Evolutionary conservation across 1,284 basidiomycete genomes (phyloP).

Genomic region (Porodaedalea pini): DNA sequence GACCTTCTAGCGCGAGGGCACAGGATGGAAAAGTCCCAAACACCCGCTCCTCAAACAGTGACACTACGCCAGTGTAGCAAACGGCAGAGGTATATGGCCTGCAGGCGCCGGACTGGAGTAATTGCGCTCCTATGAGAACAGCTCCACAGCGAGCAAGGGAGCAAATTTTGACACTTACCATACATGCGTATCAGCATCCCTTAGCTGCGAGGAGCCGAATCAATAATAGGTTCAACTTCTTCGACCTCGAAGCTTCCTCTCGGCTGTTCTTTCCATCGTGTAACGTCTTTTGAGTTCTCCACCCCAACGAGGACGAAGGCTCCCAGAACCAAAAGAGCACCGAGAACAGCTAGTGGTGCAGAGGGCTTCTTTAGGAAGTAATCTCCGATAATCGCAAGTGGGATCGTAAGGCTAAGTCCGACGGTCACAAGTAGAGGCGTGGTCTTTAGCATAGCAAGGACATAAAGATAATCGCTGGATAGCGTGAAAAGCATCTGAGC

Average conservation of each 20-base stretch:
- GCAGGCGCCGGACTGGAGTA: no score
- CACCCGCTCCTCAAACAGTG: no score
- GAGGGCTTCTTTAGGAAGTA: slow-evolving; percentile 58
- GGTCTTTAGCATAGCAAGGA: slow-evolving; percentile 94
- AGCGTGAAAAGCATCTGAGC: slow-evolving; percentile 81
- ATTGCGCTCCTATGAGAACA: not conserved
- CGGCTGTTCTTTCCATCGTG: slow-evolving; percentile 23
- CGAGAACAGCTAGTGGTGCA: slow-evolving; percentile 55
- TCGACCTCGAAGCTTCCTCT: slow-evolving; percentile 25
- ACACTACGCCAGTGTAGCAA: no score
- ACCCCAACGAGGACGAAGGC: slow-evolving; percentile 68
- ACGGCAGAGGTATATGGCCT: no score
- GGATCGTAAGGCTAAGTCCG: slow-evolving; percentile 94
- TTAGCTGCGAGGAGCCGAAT: not conserved
- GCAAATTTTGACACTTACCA: not conserved
- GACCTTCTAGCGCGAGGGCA: no score
- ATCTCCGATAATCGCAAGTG: slow-evolving; percentile 82
- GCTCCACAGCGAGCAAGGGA: not conserved
- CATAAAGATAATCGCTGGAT: slow-evolving; percentile 83
- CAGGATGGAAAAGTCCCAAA: no score
- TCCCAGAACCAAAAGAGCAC: slow-evolving; percentile 62
- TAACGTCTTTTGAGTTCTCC: slow-evolving; percentile 43
- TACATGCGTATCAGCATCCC: not conserved
- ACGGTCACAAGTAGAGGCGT: slow-evolving; percentile 92
- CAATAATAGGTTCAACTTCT: slow-evolving; percentile 13